Evolutionary conservation across 108 stramenopile genomes (phyloP).

Genomic region (Nitzschia sp.): DNA sequence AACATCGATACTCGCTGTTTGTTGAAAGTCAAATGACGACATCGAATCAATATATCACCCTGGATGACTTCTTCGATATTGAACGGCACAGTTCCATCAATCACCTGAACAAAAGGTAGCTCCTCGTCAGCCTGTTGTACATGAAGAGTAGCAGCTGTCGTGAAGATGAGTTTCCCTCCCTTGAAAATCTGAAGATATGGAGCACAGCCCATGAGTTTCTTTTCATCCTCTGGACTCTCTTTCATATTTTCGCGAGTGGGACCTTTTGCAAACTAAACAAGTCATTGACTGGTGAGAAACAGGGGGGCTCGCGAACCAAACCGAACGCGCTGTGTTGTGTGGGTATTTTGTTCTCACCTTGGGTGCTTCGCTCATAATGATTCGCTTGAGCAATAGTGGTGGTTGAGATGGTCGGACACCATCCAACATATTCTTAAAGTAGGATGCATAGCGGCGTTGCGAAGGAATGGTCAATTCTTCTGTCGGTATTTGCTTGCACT

Average conservation of each 20-base stretch:
- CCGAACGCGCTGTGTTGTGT: background rate
- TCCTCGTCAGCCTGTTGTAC: slow-evolving; percentile 63
- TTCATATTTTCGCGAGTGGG: slow-evolving; percentile 34
- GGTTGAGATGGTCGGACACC: slow-evolving; percentile 68
- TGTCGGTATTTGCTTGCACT: slow-evolving; percentile 65
- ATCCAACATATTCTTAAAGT: slow-evolving; percentile 92
- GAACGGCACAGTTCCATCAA: slow-evolving; percentile 71
- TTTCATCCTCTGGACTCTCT: slow-evolving; percentile 29
- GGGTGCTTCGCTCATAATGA: slow-evolving; percentile 94
- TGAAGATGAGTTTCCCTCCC: slow-evolving; percentile 83
- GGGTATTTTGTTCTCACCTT: slow-evolving; percentile 46
- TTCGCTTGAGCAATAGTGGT: slow-evolving; percentile 85
- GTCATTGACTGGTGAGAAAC: background rate
- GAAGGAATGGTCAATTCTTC: slow-evolving; percentile 91
- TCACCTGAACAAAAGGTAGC: slow-evolving; percentile 59
- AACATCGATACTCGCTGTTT: slow-evolving; percentile 90
- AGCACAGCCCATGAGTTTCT: slow-evolving; percentile 79
- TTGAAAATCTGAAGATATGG: slow-evolving; percentile 97
- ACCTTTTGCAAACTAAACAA: slow-evolving; percentile 43
- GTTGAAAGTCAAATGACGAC: slow-evolving; percentile 80
- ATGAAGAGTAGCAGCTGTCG: slow-evolving; percentile 71
- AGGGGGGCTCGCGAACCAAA: background rate
- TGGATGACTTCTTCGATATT: slow-evolving; percentile 77
- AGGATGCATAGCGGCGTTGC: slow-evolving; percentile 90
- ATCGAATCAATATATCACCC: slow-evolving; percentile 90